These are phyloP conservation scores for Sporothrix luriei DNA, from an alignment of 2,329 filamentous ascomycete species.

Conservation along the genomic window DNA sequence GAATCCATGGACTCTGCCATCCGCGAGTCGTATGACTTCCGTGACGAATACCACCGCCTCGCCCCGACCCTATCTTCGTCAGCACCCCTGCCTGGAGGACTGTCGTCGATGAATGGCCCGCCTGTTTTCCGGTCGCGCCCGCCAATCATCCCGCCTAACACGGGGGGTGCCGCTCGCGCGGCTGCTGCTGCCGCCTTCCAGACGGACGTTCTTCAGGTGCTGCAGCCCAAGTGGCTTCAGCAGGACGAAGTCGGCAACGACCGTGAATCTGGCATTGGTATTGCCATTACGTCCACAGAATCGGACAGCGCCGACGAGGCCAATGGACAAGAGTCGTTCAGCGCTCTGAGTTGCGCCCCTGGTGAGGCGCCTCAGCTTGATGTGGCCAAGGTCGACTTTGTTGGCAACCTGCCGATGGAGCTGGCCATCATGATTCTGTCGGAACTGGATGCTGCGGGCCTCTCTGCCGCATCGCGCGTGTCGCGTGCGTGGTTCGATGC, in stretches of 20 bases:
- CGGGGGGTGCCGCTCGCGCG: constrained; percentile 63
- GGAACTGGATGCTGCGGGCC: constrained; percentile 56
- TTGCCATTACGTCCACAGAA: constrained; percentile 54
- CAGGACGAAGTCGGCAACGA: constrained; percentile 57
- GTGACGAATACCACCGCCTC: background rate
- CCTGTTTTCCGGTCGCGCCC: constrained; percentile 58
- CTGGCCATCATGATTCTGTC: constrained; percentile 62
- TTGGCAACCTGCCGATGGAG: constrained; percentile 58
- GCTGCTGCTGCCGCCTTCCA: constrained; percentile 62
- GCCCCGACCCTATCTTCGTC: constrained; percentile 26
- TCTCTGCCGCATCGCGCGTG: constrained; percentile 55
- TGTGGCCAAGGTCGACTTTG: constrained; percentile 61
- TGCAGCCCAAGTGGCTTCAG: constrained; percentile 50
- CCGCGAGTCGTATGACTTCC: background rate
- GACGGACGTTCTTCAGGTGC: constrained; percentile 39
- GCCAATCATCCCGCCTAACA: constrained; percentile 62
- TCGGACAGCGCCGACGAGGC: constrained; percentile 43
- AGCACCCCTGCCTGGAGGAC: constrained; percentile 32
- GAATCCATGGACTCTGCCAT: background rate
- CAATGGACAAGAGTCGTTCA: constrained; percentile 34
- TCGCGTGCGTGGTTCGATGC: constrained; percentile 55
- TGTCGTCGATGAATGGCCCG: constrained; percentile 39
- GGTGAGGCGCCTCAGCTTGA: constrained; percentile 41
- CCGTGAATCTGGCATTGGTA: constrained; percentile 66
- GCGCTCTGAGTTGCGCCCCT: background rate